Evolutionary conservation across 106 monocot genomes (phyloP), one percentile per base, ranked within the genome.

Genomic region (Apostasia ramifera): DNA sequence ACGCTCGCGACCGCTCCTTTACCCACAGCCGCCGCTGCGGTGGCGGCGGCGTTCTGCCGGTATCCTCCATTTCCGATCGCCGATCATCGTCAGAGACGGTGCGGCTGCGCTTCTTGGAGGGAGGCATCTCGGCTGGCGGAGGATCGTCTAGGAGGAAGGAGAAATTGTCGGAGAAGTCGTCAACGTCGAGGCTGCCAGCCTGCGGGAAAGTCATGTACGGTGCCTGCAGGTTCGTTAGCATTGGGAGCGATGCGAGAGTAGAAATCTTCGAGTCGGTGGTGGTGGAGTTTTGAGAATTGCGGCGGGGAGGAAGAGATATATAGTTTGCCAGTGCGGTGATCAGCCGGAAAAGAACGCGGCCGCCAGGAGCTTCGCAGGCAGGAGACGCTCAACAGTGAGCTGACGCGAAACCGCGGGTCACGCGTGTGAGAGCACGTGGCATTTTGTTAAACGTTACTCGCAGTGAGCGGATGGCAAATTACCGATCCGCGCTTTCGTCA

Each of bases 1-100:
- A 82, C 60, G 74, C 82, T 15, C 67, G 38, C 1, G 82, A 78
- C 55, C 82, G 63, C 51, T 62, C 58, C 70, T 78, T 78, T 41
- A 82, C 82, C 82, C 82, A 82, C 3, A 78, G 74, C 55, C 81
- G 67, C 9, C 81, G 40, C 12, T 72, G 69, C 7, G 59, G 40
- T 11, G 55, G 40, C 10, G 43, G 53, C 7, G 66, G 8, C 44
- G 65, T 44, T 13, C 4, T 9, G 59, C 40, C 41, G n/a, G 40
- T 9, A 9, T 59, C 59, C 1, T 63, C 62, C 3, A 44, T 44
- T 13, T 11, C 42, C 12, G 60, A 60, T 3, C 40, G 41, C 9
- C 8, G 8, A 8, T 60, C 60, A 9, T 41, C 41, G 43, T 61
- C 12, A 2, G 43, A 42, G 62, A 44, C 1, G 4, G 10, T 12